These are phyloP conservation scores for Dioscorea alata DNA, from an alignment of 106 monocot genomes.

Conservation along the genomic window DNA sequence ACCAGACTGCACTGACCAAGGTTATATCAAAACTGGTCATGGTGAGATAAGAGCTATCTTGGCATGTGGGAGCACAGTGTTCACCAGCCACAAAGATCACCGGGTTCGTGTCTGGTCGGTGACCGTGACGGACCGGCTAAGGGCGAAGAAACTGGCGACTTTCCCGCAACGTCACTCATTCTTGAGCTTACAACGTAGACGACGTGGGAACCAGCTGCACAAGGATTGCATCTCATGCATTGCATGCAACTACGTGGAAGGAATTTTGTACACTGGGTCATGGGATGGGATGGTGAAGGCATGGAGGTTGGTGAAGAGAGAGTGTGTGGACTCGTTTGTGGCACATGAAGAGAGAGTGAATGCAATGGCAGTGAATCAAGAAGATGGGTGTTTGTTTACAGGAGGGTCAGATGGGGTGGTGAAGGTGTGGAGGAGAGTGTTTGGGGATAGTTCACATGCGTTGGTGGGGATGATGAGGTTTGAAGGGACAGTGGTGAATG, in stretches of 20 bases:
- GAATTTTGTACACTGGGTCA: slow-evolving; percentile 44
- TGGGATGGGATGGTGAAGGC: slow-evolving; percentile 40
- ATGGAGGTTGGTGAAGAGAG: slow-evolving; percentile 23
- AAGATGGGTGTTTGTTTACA: slow-evolving; percentile 45
- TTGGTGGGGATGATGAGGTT: slow-evolving; percentile 19
- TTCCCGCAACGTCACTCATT: slow-evolving; percentile 13
- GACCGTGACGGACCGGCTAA: slow-evolving; percentile 5
- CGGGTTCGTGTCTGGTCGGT: slow-evolving; percentile 34
- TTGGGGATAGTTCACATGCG: slow-evolving; percentile 26
- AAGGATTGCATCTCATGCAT: slow-evolving; percentile 29
- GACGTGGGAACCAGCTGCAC: slow-evolving; percentile 6
- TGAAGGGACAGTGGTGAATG: slow-evolving; percentile 33
- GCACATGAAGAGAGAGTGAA: slow-evolving; percentile 40
- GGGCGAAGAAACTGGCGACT: slow-evolving; percentile 27
- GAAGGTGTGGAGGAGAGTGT: slow-evolving; percentile 40
- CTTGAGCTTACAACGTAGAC: slow-evolving; percentile 9
- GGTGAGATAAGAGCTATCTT: slow-evolving; percentile 15
- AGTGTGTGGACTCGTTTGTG: slow-evolving; percentile 30
- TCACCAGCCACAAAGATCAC: slow-evolving; percentile 36
- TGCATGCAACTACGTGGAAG: slow-evolving; percentile 24
- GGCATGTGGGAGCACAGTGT: slow-evolving; percentile 22
- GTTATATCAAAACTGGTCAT: slow-evolving; percentile 20
- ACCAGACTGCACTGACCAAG: slow-evolving; percentile 22
- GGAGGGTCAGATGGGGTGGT: slow-evolving; percentile 30
- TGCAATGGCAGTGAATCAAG: slow-evolving; percentile 30